A percentile compares a stretch with the other conserved stretches of the same genome.
Conservation (phyloP, 768 basidiomycete genomes). For the Infundibulicybe gibba region DNA sequence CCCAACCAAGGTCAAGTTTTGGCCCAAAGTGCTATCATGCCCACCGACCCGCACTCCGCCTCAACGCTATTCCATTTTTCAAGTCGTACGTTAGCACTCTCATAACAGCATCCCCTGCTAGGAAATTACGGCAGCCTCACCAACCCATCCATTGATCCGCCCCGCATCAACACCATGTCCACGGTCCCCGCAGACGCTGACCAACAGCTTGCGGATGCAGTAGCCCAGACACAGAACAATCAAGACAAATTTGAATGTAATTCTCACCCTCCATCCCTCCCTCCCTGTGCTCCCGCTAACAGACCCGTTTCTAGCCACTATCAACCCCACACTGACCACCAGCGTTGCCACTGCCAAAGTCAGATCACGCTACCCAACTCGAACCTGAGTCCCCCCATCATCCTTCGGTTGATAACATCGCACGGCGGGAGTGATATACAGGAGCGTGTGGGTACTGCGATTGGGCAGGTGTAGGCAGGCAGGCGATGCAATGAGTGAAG, state of each 20-base stretch:
- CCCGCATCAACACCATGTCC: constrained; percentile 65
- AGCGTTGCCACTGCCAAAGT: background rate
- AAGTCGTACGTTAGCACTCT: constrained; percentile 50
- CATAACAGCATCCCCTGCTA: constrained; percentile 13
- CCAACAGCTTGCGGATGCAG: constrained; percentile 28
- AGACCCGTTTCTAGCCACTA: background rate
- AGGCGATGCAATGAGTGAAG: too few relatives aligned
- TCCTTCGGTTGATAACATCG: too few relatives aligned
- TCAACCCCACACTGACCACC: background rate
- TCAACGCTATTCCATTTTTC: constrained; percentile 59
- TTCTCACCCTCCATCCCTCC: too few relatives aligned
- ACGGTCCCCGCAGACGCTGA: constrained; percentile 53
- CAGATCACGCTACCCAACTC: background rate
- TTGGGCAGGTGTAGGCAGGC: too few relatives aligned
- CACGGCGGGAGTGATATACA: too few relatives aligned
- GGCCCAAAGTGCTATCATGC: constrained; percentile 38
- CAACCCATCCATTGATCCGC: constrained; percentile 62
- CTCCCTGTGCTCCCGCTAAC: background rate
- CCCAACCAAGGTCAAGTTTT: constrained; percentile 12
- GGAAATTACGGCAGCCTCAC: constrained; percentile 73
- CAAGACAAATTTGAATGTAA: constrained; percentile 36
- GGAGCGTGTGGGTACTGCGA: too few relatives aligned
- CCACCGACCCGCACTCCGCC: constrained; percentile 54
- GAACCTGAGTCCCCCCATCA: too few relatives aligned
- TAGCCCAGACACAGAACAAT: constrained; percentile 29